These are phyloP conservation scores for Saccharomycopsis sp. DNA, from an alignment of 805 yeast genomes.

Conservation along the genomic window DNA sequence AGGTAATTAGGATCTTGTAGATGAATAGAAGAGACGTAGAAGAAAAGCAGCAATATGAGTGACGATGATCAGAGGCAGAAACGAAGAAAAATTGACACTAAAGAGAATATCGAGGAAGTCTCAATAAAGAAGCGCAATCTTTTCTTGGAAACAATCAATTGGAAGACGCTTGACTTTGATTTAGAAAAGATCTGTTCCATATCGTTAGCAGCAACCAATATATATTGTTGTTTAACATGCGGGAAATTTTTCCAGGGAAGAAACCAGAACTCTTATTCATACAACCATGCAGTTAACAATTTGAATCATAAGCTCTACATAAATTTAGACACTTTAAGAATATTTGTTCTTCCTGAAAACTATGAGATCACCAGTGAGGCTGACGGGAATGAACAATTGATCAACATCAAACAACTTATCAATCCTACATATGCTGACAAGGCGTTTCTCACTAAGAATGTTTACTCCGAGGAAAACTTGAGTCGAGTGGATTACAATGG, in stretches of 20 bases:
- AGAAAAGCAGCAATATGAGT: not conserved
- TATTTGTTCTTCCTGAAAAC: constrained; percentile 60
- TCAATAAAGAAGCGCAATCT: constrained; percentile 4
- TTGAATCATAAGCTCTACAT: constrained; percentile 57
- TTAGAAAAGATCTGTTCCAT: constrained; percentile 60
- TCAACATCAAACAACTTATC: constrained; percentile 47
- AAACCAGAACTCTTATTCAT: constrained; percentile 57
- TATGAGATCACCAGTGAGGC: constrained; percentile 30
- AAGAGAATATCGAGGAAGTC: not conserved
- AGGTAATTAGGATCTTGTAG: no score
- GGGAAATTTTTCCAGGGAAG: constrained; percentile 72
- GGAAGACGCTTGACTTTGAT: constrained; percentile 52
- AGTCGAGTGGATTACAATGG: constrained; percentile 38
- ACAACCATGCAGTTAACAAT: constrained; percentile 54
- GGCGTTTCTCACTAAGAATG: not conserved
- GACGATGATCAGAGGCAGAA: constrained; percentile 1
- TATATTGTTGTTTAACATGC: constrained; percentile 68
- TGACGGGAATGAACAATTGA: constrained; percentile 32
- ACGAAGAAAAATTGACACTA: not conserved
- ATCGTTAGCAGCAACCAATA: constrained; percentile 51
- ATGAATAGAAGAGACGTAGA: no score
- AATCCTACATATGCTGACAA: constrained; percentile 40
- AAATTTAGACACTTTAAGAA: constrained; percentile 42
- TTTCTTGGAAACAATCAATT: constrained; percentile 27
- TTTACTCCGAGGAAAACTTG: constrained; percentile 24